Base-by-base conservation (phyloP, 164 flowering plant genomes). In the Annona squamosa region DNA sequence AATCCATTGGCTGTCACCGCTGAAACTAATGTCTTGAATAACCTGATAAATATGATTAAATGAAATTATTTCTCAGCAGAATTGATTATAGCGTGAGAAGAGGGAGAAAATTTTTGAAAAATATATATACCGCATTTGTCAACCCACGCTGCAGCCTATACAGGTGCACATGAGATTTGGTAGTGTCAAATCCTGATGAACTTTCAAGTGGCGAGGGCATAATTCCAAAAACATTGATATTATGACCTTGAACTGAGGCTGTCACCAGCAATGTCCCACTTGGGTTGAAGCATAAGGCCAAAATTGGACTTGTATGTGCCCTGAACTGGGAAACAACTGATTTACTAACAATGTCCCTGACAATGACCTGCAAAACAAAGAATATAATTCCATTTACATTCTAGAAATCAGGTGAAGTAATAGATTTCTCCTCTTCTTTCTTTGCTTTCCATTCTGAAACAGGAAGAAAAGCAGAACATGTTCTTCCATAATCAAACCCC, bases 221-320 rank as follows among this genome's bases (percentile, higher is more conserved):
- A 70, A 92, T 89, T 18, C 82, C 84, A 74, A 84, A 92, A 16
- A 92, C 87, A 80, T 92, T 90, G 26, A 92, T 88, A 77, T 87
- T 92, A 74, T 89, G 93, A 45, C 97, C 97, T 81, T 88, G 90
- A 82, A 90, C 84, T 41, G 97, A 92, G 70, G 95, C 95, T 4
- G 95, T 92, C 74, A 92, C 95, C 76, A 92, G 76, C 1, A 90
- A 82, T 44, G 83, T 85, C 42, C 97, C 95, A 75, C 92, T 89
- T 16, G 92, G 90, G 85, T 92, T 95, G 82, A 92, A 92, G 81
- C 92, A 88, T 76, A 92, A 81, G 62, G 95, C 90, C 13, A 89
- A 82, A 74, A 92, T 88, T 67, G 93, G 92, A 74, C 93, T 90
- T 79, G 78, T 85, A 80, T 92, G 97, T 7, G 95, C 97, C 79